Evolutionary conservation across 352 stramenopile species (phyloP), one percentile per base, ranked within the genome.

Genomic region (Pythium biforme): DNA sequence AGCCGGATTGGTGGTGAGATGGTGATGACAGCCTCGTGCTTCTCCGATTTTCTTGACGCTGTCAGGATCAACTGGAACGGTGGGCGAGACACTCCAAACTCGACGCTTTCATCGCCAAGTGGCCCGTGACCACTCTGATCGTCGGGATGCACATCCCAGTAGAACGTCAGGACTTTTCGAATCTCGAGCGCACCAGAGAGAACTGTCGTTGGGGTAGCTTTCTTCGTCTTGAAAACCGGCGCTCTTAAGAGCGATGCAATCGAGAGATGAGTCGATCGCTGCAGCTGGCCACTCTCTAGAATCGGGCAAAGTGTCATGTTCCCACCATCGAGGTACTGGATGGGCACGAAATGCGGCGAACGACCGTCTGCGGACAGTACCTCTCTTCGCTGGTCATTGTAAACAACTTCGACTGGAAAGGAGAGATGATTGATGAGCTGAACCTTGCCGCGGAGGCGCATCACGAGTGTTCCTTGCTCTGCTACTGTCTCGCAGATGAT

Each of bases 401-500:
- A 95, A n/a, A 80, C 75, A 10, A 93, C 72, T 65, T 92, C 71
- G 14, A 95, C 83, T 3, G 82, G 77, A 33, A 91, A 71, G 15
- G 68, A 76, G 17, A 93, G 77, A 55, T 81, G 85, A 62, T 95
- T 95, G 14, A 75, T 75, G 19, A 95, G 59, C 66, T 93, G 82
- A 9, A 93, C 82, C 62, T 89, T 91, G 19, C 83, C 81, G 37
- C 86, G 83, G 51, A 95, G 64, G 10, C 86, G 80, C 47, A 95
- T 68, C 12, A 95, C 80, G 5, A 95, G 74, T 46, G 86, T 95
- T 1, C 86, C 86, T 68, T 93, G 83, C 59, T 95, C 86, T 14
- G 86, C 86, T 2, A 95, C 86, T 0, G 86, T 95, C 62, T 95
- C 83, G 22, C 83, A 92, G 53, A 95, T 91, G 41, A 93, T 86